Percentiles rank a stretch among this genome's conserved stretches.
phyloP scores from a whole-genome alignment of 306 rosid genomes.

The Herpetospermum pedunculosum region DNA sequence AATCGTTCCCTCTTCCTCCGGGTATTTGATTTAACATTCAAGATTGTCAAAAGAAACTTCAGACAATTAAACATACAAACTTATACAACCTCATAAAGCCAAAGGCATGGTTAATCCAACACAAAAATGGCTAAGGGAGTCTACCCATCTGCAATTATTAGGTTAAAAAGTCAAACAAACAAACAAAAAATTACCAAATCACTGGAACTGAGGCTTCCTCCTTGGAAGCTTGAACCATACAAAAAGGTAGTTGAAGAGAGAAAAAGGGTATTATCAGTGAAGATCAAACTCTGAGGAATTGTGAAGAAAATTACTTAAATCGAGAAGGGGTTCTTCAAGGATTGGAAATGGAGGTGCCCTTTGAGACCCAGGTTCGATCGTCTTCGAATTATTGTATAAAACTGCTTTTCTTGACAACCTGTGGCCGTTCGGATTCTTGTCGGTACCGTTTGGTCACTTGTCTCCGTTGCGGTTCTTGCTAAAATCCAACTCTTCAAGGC shows the following conservation, averaged over 20 bases:
- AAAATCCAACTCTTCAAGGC: not conserved
- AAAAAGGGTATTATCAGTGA: not conserved
- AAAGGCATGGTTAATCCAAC: not conserved
- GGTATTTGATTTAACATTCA: not conserved
- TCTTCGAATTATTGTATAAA: not conserved
- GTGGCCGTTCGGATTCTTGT: not conserved
- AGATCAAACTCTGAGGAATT: not conserved
- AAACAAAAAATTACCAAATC: not conserved
- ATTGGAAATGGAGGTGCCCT: not conserved
- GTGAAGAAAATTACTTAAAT: not conserved
- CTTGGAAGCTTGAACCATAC: conserved; percentile 5
- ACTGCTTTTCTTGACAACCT: not conserved
- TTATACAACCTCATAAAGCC: not conserved
- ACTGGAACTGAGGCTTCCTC: not conserved
- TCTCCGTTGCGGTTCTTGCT: not conserved
- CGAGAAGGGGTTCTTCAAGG: not conserved
- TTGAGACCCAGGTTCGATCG: not conserved
- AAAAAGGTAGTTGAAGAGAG: not conserved
- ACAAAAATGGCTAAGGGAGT: not conserved
- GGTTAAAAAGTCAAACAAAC: not conserved
- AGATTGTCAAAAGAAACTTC: not conserved
- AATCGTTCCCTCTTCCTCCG: not conserved
- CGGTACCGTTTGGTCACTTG: not conserved
- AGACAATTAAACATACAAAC: not conserved
- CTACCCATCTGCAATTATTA: not conserved